phyloP scores from a whole-genome alignment of 108 stramenopile species.

The Cyclotella atomus region DNA sequence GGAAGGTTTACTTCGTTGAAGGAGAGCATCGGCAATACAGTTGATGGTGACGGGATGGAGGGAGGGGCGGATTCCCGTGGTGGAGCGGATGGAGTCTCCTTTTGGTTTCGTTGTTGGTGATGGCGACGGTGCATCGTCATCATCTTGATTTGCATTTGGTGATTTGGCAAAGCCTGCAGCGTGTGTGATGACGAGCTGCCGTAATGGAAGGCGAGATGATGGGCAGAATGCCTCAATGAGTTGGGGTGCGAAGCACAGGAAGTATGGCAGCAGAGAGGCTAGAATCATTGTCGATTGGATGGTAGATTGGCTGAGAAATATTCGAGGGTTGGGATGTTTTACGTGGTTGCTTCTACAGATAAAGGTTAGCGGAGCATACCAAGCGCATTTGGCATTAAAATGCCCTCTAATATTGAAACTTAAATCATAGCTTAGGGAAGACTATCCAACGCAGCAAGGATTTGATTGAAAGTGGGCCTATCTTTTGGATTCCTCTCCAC shows the following conservation, averaged over 20 bases:
- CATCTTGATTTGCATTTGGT: neutral
- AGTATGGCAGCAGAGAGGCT: too few species aligned
- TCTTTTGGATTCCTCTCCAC: conserved; percentile 67
- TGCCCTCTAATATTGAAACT: too few species aligned
- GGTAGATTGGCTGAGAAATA: too few species aligned
- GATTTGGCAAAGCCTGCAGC: conserved; percentile 12
- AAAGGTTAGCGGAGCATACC: too few species aligned
- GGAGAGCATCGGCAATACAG: conserved; percentile 74
- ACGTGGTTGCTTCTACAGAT: too few species aligned
- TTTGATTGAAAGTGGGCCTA: conserved; percentile 78
- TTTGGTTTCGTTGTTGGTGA: neutral
- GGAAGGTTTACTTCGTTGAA: conserved; percentile 40
- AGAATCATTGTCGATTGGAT: too few species aligned
- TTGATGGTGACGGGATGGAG: conserved; percentile 88
- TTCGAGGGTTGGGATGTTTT: too few species aligned
- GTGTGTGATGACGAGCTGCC: too few species aligned
- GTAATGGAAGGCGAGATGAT: too few species aligned
- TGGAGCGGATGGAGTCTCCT: conserved; percentile 63
- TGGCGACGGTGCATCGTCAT: neutral
- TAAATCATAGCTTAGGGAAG: conserved; percentile 60
- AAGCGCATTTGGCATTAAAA: too few species aligned
- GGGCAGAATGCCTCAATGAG: too few species aligned
- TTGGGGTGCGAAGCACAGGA: too few species aligned
- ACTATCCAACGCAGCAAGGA: conserved; percentile 69
- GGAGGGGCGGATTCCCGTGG: conserved; percentile 82